These are phyloP conservation scores for Liquidambar formosana DNA, from an alignment of 164 flowering plant species.

Conservation along the genomic window DNA sequence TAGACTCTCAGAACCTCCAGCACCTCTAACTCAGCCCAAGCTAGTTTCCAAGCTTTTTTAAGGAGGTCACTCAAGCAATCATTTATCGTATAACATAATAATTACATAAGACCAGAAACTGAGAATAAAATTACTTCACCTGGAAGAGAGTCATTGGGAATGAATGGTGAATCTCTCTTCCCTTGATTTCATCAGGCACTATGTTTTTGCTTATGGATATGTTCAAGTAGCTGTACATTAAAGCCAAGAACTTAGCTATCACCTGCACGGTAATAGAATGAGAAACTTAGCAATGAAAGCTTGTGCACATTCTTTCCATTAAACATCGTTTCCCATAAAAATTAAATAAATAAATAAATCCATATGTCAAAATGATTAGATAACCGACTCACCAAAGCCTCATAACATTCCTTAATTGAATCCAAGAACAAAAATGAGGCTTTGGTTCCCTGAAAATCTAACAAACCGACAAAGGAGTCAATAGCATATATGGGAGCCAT, in stretches of 20 bases:
- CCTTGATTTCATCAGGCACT: constrained; percentile 93
- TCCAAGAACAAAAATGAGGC: constrained; percentile 80
- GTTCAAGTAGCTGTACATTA: constrained; percentile 89
- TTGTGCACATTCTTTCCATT: too few relatives aligned
- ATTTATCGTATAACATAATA: too few relatives aligned
- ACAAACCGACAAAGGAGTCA: constrained; percentile 73
- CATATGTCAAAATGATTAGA: too few relatives aligned
- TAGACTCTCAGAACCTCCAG: too few relatives aligned
- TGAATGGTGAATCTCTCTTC: constrained; percentile 88
- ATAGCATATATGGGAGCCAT: constrained; percentile 94
- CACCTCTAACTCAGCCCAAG: too few relatives aligned
- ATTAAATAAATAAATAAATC: too few relatives aligned
- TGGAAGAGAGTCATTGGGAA: constrained; percentile 94
- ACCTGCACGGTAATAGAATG: constrained; percentile 56
- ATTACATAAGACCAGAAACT: not conserved
- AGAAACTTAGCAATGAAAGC: too few relatives aligned
- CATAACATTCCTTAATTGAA: constrained; percentile 88
- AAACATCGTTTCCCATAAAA: too few relatives aligned
- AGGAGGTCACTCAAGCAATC: too few relatives aligned
- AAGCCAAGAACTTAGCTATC: constrained; percentile 90
- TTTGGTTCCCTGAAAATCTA: constrained; percentile 79
- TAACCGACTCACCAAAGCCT: constrained; percentile 67
- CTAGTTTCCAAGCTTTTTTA: too few relatives aligned
- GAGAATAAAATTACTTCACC: constrained; percentile 35
- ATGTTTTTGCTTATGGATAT: constrained; percentile 75